Conservation (phyloP, 495 filamentous ascomycete genomes). For the Trichoderma parareesei region DNA sequence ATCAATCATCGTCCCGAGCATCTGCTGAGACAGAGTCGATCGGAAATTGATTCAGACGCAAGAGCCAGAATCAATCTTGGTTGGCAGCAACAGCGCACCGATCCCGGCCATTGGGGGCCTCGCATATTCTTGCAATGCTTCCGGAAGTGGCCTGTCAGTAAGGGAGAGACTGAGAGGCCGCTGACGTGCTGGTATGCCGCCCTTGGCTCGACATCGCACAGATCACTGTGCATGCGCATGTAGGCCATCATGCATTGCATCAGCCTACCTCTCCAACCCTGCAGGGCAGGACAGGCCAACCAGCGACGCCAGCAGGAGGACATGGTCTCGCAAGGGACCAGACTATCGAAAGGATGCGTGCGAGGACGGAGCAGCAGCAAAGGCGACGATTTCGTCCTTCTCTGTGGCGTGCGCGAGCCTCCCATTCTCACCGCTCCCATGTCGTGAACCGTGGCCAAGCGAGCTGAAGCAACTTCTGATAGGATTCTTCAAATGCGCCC, state of each 20-base stretch:
- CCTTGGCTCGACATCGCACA: background rate
- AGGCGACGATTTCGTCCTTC: background rate
- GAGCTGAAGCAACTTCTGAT: slow-evolving; percentile 2
- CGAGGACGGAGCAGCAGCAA: background rate
- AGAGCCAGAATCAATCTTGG: too few relatives aligned
- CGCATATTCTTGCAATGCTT: too few relatives aligned
- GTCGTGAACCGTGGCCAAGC: slow-evolving; percentile 1
- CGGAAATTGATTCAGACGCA: too few relatives aligned
- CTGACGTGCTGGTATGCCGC: background rate
- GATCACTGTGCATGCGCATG: slow-evolving; percentile 10
- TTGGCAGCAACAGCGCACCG: too few relatives aligned
- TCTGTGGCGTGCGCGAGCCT: background rate
- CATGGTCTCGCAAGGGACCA: background rate
- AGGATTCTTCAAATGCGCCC: slow-evolving; percentile 1
- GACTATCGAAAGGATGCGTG: background rate
- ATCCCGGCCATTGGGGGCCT: too few relatives aligned
- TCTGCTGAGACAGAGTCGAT: too few relatives aligned
- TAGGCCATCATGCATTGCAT: slow-evolving; percentile 3
- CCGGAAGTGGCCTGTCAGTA: background rate
- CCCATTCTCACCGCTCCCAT: slow-evolving; percentile 3
- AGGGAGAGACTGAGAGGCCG: background rate
- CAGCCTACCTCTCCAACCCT: background rate
- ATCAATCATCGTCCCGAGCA: too few relatives aligned
- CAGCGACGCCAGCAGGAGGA: background rate
- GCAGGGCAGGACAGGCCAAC: slow-evolving; percentile 1